These are phyloP conservation scores for Delitschia confertaspora DNA, from an alignment of 495 filamentous ascomycete species.

Conservation along the genomic window DNA sequence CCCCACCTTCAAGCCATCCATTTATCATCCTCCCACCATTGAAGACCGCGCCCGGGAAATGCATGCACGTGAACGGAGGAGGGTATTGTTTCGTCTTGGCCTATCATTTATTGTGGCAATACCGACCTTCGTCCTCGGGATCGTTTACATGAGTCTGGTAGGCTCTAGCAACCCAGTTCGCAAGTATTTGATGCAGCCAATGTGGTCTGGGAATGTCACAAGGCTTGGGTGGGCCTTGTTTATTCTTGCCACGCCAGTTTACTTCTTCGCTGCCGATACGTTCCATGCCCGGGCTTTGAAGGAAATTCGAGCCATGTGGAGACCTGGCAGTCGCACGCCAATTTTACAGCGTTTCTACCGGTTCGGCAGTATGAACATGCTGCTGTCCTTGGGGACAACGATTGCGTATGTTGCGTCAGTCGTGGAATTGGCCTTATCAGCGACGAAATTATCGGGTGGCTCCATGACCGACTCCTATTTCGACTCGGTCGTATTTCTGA, in stretches of 20 bases:
- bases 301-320: conserved; percentile 73
- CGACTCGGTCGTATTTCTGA: conserved; percentile 89
- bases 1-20: conserved; percentile 51
- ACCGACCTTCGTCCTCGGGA: conserved; percentile 81
- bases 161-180: conserved; percentile 46
- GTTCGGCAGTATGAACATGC: conserved; percentile 94
- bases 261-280: conserved; percentile 78
- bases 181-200: conserved; percentile 55
- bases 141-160: conserved; percentile 84
- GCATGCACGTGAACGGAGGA: conserved; percentile 29
- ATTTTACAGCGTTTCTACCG: conserved; percentile 71
- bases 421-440: conserved; percentile 65
- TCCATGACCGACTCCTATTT: conserved; percentile 54
- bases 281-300: conserved; percentile 75
- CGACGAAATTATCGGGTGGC: conserved; percentile 35
- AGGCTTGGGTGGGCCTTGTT: conserved; percentile 78
- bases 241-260: conserved; percentile 79
- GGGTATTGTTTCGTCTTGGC: conserved; percentile 46
- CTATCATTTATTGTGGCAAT: conserved; percentile 68
- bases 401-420: conserved; percentile 84
- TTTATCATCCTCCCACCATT: conserved; percentile 74
- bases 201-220: conserved; percentile 64
- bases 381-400: conserved; percentile 80
- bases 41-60: conserved; percentile 71
- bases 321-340: conserved; percentile 66